Evolutionary conservation across 1,139 yeast species (phyloP).

Genomic region (Debaryomyces sp.): DNA sequence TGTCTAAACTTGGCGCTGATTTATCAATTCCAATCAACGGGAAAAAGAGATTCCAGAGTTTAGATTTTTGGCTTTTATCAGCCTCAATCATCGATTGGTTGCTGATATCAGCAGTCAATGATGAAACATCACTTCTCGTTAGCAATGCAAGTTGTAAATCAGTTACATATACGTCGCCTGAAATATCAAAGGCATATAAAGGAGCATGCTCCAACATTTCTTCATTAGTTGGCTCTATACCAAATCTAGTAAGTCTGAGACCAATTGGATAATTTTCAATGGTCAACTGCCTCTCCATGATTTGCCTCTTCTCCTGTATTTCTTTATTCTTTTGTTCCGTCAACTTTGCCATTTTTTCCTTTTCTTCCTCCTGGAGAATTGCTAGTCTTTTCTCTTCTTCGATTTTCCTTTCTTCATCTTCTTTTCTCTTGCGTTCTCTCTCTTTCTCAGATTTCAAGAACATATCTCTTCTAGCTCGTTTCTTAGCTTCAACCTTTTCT

Average conservation of each 20-base stretch:
- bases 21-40: constrained; percentile 52
- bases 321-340: constrained; percentile 38
- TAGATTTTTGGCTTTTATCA: constrained; percentile 41
- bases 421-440: constrained; percentile 42
- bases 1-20: constrained; percentile 11
- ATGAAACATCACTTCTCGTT: constrained; percentile 45
- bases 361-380: constrained; percentile 36
- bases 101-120: constrained; percentile 33
- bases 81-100: constrained; percentile 27
- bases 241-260: constrained; percentile 51
- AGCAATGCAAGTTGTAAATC: constrained; percentile 69
- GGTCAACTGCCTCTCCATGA: constrained; percentile 40
- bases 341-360: constrained; percentile 29
- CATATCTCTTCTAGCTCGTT: constrained; percentile 46
- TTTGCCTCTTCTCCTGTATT: constrained; percentile 34
- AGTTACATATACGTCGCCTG: constrained; percentile 47
- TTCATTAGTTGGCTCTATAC: constrained; percentile 26
- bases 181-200: constrained; percentile 44
- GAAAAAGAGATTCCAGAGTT: constrained; percentile 57
- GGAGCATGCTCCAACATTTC: constrained; percentile 51
- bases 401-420: constrained; percentile 37
- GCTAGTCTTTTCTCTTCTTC: constrained; percentile 39
- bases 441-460: constrained; percentile 48
- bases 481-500: constrained; percentile 49
- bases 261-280: constrained; percentile 69